Base-by-base conservation (phyloP, 129 eudicot genomes). In the Scalesia atractyloides region DNA sequence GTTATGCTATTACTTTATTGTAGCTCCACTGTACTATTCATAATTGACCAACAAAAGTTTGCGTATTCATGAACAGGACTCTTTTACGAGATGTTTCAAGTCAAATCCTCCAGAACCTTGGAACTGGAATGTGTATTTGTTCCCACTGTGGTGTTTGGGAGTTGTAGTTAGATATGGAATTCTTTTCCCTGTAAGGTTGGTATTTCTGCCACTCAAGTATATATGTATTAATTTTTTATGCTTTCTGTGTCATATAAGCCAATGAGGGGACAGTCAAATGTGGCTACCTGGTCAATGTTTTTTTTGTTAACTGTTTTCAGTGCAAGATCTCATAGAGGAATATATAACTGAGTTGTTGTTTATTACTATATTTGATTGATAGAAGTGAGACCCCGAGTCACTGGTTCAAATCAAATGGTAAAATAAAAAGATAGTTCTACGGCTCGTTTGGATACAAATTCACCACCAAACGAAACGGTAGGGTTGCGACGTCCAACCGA, bases 101-200 rank as follows among this genome's bases (percentile, higher is more conserved):
- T 94, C 96, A 5, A 90, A 78, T 86, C 88, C 97, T 69, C 97
- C 97, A 49, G 97, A 94, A 78, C 97, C 97, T 3, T 90, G 97
- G 96, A 94, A 90, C 73, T 94, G 98, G 98, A 94, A 94, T 66
- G 58, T 94, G 18, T 94, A 94, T 77, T 82, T 94, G 64, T 94
- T 94, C 80, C 98, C 98, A 7, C 73, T 94, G 78, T 94, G 98
- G 98, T 94, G 98, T 57, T 77, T 88, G 76, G 98, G 98, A 59
- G 96, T 94, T 62, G 78, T 90, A 10, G 88, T 94, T 33, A 82
- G 98, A 90, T 90, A 87, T 82, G 88, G 83, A 13, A 64, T 94
- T 67, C 89, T 94, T 52, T 94, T 94, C 68, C 98, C 98, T 3
- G 66, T 73, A 73, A 90, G 98, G 98, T 94, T 60, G 72, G 86